phyloP scores from a whole-genome alignment of 805 yeast genomes.

The Priceomyces carsonii region DNA sequence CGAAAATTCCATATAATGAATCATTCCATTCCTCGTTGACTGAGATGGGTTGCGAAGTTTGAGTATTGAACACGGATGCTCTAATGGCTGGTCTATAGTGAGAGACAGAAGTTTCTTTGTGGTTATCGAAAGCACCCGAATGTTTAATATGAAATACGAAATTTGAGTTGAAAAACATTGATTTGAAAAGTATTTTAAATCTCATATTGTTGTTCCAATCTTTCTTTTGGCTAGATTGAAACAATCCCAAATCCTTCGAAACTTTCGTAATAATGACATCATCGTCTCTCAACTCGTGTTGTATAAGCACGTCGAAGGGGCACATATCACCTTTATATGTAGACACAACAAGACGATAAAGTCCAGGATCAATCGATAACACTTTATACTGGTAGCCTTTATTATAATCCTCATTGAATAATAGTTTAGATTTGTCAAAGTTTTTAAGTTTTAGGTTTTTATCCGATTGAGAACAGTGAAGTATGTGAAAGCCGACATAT shows the following conservation, averaged over 20 bases:
- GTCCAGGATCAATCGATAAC: slow-evolving; percentile 28
- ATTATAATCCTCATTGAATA: slow-evolving; percentile 36
- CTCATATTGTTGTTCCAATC: slow-evolving; percentile 45
- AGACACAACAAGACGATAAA: slow-evolving; percentile 49
- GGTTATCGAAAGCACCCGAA: slow-evolving; percentile 11
- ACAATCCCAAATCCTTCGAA: slow-evolving; percentile 36
- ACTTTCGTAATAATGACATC: slow-evolving; percentile 14
- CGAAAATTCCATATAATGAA: slow-evolving; percentile 45
- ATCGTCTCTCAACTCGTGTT: slow-evolving; percentile 16
- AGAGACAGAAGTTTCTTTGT: slow-evolving; percentile 12
- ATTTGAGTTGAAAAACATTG: slow-evolving; percentile 18
- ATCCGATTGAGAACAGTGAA: slow-evolving; percentile 35
- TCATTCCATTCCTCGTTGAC: slow-evolving; percentile 42
- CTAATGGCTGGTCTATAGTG: slow-evolving; percentile 49
- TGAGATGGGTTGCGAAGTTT: slow-evolving; percentile 27
- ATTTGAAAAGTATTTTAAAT: slow-evolving; percentile 29
- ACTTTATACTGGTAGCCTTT: slow-evolving; percentile 18
- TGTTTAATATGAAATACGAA: slow-evolving; percentile 28
- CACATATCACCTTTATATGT: slow-evolving; percentile 37
- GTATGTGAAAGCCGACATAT: slow-evolving; percentile 44
- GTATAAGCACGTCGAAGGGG: slow-evolving; percentile 31
- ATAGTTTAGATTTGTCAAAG: slow-evolving; percentile 31
- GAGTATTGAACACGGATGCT: slow-evolving; percentile 41
- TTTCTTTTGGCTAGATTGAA: slow-evolving; percentile 20
- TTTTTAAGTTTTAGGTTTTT: slow-evolving; percentile 14